Percentiles rank a stretch among this genome's conserved stretches.
Conservation (phyloP, 257 asterid species). For the Paraleonurus japonicus region DNA sequence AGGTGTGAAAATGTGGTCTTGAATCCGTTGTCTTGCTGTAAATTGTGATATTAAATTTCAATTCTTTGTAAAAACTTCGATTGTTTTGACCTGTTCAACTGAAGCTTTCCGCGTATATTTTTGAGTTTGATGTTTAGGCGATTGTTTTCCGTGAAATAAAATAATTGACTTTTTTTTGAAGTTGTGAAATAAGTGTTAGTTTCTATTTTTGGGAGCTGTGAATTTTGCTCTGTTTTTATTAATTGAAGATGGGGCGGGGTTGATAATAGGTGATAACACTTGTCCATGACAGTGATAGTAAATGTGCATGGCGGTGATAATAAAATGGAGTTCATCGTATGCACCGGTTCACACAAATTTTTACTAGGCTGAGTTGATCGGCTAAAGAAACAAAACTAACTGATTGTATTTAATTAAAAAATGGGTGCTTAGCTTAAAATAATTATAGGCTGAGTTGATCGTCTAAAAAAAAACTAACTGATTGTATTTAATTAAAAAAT, state of each 20-base stretch:
- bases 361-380: too few species aligned
- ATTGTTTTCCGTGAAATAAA: conserved; percentile 1
- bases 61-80: not conserved
- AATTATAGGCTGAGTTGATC: too few species aligned
- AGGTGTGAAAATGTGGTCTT: conserved; percentile 11
- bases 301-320: too few species aligned
- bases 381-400: too few species aligned
- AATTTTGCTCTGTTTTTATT: conserved; percentile 4
- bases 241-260: conserved; percentile 4
- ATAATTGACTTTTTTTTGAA: not conserved
- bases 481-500: too few species aligned
- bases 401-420: too few species aligned
- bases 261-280: too few species aligned
- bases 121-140: not conserved
- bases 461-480: too few species aligned
- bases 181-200: not conserved
- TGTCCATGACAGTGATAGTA: too few species aligned
- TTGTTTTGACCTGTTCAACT: conserved; percentile 8
- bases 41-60: conserved; percentile 2
- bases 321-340: too few species aligned
- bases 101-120: not conserved
- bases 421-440: too few species aligned
- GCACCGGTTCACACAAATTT: too few species aligned
- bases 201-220: conserved; percentile 4
- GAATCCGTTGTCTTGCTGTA: not conserved